phyloP scores from a whole-genome alignment of 2,329 filamentous ascomycete genomes.

The Endocalyx cinctus region DNA sequence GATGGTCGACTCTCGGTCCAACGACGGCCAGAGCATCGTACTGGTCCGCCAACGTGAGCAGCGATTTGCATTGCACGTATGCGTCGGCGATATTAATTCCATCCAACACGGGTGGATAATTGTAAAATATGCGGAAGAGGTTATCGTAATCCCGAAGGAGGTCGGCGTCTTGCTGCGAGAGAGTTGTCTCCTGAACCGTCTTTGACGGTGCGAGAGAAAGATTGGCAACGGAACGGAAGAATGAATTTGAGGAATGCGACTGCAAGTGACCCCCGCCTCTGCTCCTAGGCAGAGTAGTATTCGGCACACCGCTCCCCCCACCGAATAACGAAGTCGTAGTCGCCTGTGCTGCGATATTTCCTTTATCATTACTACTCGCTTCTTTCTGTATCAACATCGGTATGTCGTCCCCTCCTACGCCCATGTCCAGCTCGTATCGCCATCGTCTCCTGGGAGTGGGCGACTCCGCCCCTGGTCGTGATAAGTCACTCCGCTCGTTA shows the following conservation, averaged over 20 bases:
- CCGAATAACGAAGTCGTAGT: conserved; percentile 52
- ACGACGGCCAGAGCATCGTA: conserved; percentile 88
- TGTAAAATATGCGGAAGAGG: conserved; percentile 93
- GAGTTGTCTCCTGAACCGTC: conserved; percentile 43
- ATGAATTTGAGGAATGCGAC: conserved; percentile 49
- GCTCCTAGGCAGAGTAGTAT: conserved; percentile 39
- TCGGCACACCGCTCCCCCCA: conserved; percentile 40
- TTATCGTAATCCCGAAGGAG: conserved; percentile 91
- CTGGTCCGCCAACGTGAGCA: conserved; percentile 85
- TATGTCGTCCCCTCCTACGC: conserved; percentile 66
- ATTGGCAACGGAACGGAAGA: conserved; percentile 86
- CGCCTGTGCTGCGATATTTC: conserved; percentile 11
- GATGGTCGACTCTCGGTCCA: conserved; percentile 86
- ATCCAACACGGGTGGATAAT: conserved; percentile 78
- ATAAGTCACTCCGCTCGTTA: conserved; percentile 30
- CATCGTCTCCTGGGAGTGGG: conserved; percentile 58
- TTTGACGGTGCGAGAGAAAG: conserved; percentile 51
- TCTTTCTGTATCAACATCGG: conserved; percentile 87
- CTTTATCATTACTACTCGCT: conserved; percentile 22
- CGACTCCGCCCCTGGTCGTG: conserved; percentile 31
- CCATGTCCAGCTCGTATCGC: conserved; percentile 84
- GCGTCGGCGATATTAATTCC: conserved; percentile 85
- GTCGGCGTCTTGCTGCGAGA: conserved; percentile 63
- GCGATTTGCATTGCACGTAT: conserved; percentile 89
- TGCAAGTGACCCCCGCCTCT: conserved; percentile 51